Evolutionary conservation across 352 stramenopile species (phyloP), one percentile per base, ranked within the genome.

Genomic region (Phytophthora capsici): DNA sequence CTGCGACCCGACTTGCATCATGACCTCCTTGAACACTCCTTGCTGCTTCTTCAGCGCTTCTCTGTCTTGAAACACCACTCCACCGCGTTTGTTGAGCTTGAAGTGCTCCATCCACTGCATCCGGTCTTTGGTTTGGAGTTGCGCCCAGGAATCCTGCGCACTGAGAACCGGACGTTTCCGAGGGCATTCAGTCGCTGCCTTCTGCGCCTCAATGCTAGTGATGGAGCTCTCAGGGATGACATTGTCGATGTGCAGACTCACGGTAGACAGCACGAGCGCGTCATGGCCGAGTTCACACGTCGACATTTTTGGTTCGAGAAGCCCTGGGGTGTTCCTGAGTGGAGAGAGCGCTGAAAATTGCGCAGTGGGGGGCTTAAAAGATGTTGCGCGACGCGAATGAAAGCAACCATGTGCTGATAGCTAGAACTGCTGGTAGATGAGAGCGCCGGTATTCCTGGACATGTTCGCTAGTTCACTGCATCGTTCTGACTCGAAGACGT

Each of bases 1-100:
- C 47, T 91, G 82, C 23, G 82, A 80, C 19, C 85, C 83, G 10
- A 92, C 82, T 37, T 91, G 80, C 46, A 88, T 50, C 85, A 94
- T 89, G 30, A 94, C 67, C 6, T 92, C 83, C 49, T 91, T 92
- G 62, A 92, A 77, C 20, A 92, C 83, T n/a, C 85, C 82, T 46
- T 92, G 82, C 51, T 94, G 86, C 49, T 89, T 91, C 70, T 91
- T 91, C 47, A 91, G 76, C 19, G 68, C 55, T 9, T 91, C 84
- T 32, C 80, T 71, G 57, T 94, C 84, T 25, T 82, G 69, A 54
- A 89, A 92, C 5, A 88, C 36, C 13, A 92, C 54, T 1, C 85
- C 85, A 9, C 85, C 83, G 23, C 87, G 90, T 57, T 93, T 90
- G 70, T 91, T 93, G 43, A 66, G 46, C 48, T 80, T 81, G 63